phyloP scores from a whole-genome alignment of 1,284 basidiomycete species.

The Cryptococcus wingfieldii region DNA sequence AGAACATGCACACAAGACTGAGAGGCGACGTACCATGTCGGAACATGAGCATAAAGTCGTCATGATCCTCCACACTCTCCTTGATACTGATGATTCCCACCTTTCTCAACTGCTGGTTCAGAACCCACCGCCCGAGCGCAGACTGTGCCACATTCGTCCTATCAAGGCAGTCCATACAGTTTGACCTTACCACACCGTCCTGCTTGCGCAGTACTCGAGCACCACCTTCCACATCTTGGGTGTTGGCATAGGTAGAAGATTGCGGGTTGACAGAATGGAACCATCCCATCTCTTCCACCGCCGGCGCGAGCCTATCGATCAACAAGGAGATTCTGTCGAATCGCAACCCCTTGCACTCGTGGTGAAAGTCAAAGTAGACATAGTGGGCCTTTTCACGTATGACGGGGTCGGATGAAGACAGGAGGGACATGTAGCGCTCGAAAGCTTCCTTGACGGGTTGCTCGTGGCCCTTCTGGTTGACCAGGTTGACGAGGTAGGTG shows the following conservation, averaged over 20 bases:
- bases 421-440: slow-evolving; percentile 64
- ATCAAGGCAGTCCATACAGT: slow-evolving; percentile 88
- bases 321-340: slow-evolving; percentile 89
- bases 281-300: slow-evolving; percentile 69
- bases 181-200: slow-evolving; percentile 50
- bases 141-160: slow-evolving; percentile 96
- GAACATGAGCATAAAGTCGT: slow-evolving; percentile 74
- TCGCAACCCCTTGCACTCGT: slow-evolving; percentile 90
- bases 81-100: slow-evolving; percentile 66
- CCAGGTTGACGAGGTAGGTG: slow-evolving; percentile 81
- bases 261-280: slow-evolving; percentile 25
- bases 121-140: slow-evolving; percentile 74
- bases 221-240: background rate
- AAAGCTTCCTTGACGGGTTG: slow-evolving; percentile 94
- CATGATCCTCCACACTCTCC: slow-evolving; percentile 71
- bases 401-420: slow-evolving; percentile 32
- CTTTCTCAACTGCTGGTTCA: slow-evolving; percentile 72
- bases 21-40: slow-evolving; percentile 66
- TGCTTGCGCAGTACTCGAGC: slow-evolving; percentile 35
- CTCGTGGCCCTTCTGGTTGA: slow-evolving; percentile 94
- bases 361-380: slow-evolving; percentile 97
- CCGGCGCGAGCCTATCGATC: slow-evolving; percentile 70
- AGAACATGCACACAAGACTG: background rate
- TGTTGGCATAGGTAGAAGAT: slow-evolving; percentile 1
- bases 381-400: slow-evolving; percentile 62